Base-by-base conservation (phyloP, 2,329 filamentous ascomycete species). In the Penicillium sp. region DNA sequence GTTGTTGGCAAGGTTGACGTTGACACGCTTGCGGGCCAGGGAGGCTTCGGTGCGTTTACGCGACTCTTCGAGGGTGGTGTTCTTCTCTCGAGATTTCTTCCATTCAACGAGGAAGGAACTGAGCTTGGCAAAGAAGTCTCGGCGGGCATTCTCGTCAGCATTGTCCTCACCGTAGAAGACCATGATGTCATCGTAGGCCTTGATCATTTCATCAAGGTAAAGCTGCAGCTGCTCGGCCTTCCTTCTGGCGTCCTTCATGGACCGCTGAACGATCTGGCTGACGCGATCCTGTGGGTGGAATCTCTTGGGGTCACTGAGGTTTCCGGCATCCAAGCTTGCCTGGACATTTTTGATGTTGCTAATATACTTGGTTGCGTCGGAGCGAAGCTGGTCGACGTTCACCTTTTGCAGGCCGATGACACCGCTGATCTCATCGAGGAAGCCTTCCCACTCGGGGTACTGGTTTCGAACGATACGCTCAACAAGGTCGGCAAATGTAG, bases 201-300 rank as follows among this genome's bases (percentile, higher is more conserved):
- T 87, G 63, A 85, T 81, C 90, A 96, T 97, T 71, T 97, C 92
- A 62, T 96, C 92, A 44, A 97, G 79, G 72, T 96, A 97, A 21
- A 97, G 79, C 69, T 90, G 84, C 86, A 97, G 89, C 77, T 97
- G 94, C 73, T 97, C 93, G 2, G 94, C 92, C 79, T 97, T 99
- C 66, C 93, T 84, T 58, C 94, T 81, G 18, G 94, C 94, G 62
- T 99, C 94, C 78, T 97, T 97, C 93, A 99, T 97, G 61, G 84
- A 88, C 48, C 93, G 83, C 75, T 96, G 91, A 51, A 96, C 92
- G 32, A 97, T 83, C 74, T 95, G 90, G 58, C 88, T 89, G 41
- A 97, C 92, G 56, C 94, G 90, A 73, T 99, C 94, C 75, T 97
- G 90, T 16, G 94, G 93, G 70, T 99, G 94, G 81, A 99, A 99